Evolutionary conservation across 169 alveolate species (phyloP), one percentile per base, ranked within the genome.

Genomic region (Hepatocystis sp.): DNA sequence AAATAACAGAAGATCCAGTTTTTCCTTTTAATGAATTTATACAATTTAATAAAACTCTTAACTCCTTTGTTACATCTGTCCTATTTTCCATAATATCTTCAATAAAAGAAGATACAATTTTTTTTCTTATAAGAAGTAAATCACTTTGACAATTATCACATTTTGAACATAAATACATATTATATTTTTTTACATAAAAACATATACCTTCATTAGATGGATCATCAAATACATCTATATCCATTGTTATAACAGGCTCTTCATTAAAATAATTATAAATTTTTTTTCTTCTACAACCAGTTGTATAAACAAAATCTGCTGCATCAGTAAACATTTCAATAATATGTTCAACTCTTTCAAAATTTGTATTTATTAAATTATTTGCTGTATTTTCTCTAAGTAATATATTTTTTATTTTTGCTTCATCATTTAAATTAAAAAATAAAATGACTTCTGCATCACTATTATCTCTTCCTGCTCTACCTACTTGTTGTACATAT

Each of bases 401-500:
- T 0, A 76, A 21, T 2, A 76, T 8, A 42, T 76, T 76, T 30
- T 76, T 76, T 19, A 36, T 58, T 58, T 76, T 76, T 0, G 88
- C 56, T 27, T 76, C 88, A 44, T 76, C 88, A 60, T 56, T 76
- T 11, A 76, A 44, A 63, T 76, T 47, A 76, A 76, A 76, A 51
- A 76, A 76, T 2, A 76, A 40, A 2, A 76, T 56, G 1, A 78
- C 88, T 32, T 76, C 88, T 0, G 88, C 88, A 76, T 76, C 36
- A 34, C 88, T 47, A 15, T 61, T 61, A 67, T 97, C 98, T 28
- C 99, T 81, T 4, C 99, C 99, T 15, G 98, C 98, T 42, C 99
- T 93, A 11, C 99, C 99, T 0, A 98, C 95, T 91, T 99, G 99
- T 95, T 97, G 99, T 61, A 96, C 97, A 88, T 98, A 98, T 76